Evolutionary conservation across 495 filamentous ascomycete species (phyloP).

Genomic region (Penicillium taxi): DNA sequence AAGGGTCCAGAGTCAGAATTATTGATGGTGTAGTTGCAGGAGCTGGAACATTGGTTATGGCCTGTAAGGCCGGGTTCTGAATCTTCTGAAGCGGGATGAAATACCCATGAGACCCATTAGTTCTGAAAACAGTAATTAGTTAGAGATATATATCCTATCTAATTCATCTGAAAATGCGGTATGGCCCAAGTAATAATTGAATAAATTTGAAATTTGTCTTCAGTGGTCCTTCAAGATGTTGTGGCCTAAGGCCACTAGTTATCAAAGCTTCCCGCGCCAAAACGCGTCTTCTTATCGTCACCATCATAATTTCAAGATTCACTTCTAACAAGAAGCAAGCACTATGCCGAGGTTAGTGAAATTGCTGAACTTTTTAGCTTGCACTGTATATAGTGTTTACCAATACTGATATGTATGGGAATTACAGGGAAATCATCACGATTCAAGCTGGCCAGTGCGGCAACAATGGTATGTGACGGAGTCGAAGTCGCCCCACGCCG

Average conservation of each 20-base stretch:
- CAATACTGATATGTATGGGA: constrained; percentile 3
- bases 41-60: constrained; percentile 53
- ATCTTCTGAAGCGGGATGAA: too few species aligned
- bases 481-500: constrained; percentile 7
- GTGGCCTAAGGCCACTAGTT: constrained; percentile 25
- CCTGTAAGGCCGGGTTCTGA: constrained; percentile 37
- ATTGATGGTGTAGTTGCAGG: constrained; percentile 82
- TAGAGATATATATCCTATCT: too few species aligned
- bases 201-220: too few species aligned
- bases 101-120: too few species aligned
- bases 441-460: constrained; percentile 98
- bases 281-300: constrained; percentile 36
- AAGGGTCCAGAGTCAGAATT: constrained; percentile 56
- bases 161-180: too few species aligned
- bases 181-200: too few species aligned
- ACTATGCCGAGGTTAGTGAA: constrained; percentile 42
- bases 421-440: constrained; percentile 89
- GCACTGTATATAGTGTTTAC: too few species aligned
- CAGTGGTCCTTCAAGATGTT: too few species aligned
- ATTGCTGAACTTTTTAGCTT: too few species aligned
- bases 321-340: too few species aligned
- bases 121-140: too few species aligned
- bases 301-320: too few species aligned
- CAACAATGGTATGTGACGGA: constrained; percentile 73
- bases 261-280: constrained; percentile 26